A percentile compares a stretch with the other conserved stretches of the same genome.
These are phyloP conservation scores for Collariella sp. DNA, from an alignment of 495 filamentous ascomycete species.

Conservation along the genomic window DNA sequence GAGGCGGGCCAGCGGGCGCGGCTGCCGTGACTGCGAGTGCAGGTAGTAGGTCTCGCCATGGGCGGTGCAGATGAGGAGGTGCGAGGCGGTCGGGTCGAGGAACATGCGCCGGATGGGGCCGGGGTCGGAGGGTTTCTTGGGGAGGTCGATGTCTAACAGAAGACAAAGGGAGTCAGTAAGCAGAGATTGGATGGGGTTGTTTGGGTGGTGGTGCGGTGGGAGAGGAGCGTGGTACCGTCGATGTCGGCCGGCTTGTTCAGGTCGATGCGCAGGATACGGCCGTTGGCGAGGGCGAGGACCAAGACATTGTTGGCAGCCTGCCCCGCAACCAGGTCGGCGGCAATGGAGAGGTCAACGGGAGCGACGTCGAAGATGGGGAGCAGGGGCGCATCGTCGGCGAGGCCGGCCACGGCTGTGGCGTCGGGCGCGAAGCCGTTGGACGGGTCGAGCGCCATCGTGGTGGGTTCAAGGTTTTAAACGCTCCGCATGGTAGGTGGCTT, in stretches of 20 bases:
- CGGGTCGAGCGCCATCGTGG: constrained; percentile 40
- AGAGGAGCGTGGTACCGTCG: constrained; percentile 52
- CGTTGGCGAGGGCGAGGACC: constrained; percentile 78
- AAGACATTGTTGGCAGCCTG: constrained; percentile 97
- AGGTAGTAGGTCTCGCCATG: constrained; percentile 96
- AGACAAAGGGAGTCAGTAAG: neutral
- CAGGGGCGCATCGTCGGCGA: constrained; percentile 40
- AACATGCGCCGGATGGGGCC: constrained; percentile 93
- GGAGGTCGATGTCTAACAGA: constrained; percentile 84
- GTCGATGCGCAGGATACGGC: constrained; percentile 86
- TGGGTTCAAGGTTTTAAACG: neutral
- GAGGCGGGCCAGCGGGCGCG: constrained; percentile 69
- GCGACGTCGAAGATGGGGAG: constrained; percentile 91
- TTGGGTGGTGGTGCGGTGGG: neutral
- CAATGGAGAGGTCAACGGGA: constrained; percentile 79
- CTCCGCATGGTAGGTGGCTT: constrained; percentile 1
- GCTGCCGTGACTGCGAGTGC: constrained; percentile 84
- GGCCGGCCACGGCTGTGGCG: constrained; percentile 41
- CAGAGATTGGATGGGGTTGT: neutral
- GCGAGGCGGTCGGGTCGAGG: constrained; percentile 90
- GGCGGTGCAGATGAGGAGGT: constrained; percentile 84
- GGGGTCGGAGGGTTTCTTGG: constrained; percentile 81
- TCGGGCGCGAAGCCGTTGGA: constrained; percentile 45
- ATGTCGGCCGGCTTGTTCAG: constrained; percentile 89
- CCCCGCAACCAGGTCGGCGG: constrained; percentile 89